phyloP scores from a whole-genome alignment of 768 basidiomycete genomes.

The Suillus decipiens region DNA sequence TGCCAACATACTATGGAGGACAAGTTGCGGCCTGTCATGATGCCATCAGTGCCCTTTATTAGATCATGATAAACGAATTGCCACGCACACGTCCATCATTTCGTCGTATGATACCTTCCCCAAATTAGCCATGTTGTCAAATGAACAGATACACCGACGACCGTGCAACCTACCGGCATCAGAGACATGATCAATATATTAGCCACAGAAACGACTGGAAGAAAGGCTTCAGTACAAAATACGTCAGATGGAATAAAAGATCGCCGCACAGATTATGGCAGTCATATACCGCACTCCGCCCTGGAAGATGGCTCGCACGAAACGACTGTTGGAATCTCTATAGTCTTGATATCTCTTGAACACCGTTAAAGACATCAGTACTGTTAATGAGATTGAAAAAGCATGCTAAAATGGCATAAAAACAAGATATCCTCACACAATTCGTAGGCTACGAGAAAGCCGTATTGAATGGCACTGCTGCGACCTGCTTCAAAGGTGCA shows the following conservation, averaged over 20 bases:
- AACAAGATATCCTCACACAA: neutral
- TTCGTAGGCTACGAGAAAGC: neutral
- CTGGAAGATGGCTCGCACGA: neutral
- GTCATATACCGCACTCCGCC: neutral
- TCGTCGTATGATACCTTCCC: neutral
- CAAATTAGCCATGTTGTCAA: neutral
- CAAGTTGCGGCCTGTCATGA: conserved; percentile 1
- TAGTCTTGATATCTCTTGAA: conserved; percentile 5
- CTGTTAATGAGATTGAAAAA: neutral
- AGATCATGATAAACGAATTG: neutral
- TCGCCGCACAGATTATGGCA: neutral
- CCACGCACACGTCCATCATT: conserved; percentile 1
- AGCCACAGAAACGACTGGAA: neutral
- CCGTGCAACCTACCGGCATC: neutral
- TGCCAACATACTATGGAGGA: neutral
- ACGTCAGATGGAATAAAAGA: neutral
- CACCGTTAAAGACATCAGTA: neutral
- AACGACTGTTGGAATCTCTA: neutral
- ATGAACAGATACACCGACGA: neutral
- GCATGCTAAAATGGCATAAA: too few relatives aligned
- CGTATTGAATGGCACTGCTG: neutral
- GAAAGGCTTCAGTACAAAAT: neutral
- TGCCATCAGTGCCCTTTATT: neutral
- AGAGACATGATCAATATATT: neutral
- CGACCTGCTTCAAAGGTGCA: conserved; percentile 1